These are phyloP conservation scores for Mortierella sp. DNA, from an alignment of 371 early-diverging fungal genomes.

Conservation along the genomic window DNA sequence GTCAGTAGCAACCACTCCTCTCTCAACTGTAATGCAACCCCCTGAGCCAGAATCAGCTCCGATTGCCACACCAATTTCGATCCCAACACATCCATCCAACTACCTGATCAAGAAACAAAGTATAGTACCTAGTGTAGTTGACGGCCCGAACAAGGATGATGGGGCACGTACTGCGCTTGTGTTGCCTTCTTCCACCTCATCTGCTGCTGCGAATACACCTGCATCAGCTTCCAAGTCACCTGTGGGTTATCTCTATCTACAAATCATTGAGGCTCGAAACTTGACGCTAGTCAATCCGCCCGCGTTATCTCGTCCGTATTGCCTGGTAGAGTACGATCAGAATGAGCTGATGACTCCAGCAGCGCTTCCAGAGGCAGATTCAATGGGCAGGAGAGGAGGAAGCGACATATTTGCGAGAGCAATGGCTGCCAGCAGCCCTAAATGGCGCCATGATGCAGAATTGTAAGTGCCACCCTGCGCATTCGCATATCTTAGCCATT, in stretches of 20 bases:
- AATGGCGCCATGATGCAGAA: conserved; percentile 75
- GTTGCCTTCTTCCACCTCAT: background rate
- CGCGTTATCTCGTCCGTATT: conserved; percentile 59
- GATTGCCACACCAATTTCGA: conserved; percentile 29
- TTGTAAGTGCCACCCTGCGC: conserved; percentile 70
- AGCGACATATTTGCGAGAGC: conserved; percentile 59
- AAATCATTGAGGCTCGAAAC: conserved; percentile 62
- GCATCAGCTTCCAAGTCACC: conserved; percentile 32
- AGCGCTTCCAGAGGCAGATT: conserved; percentile 24
- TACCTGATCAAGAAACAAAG: conserved; percentile 33
- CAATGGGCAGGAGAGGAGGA: conserved; percentile 37
- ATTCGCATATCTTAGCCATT: background rate
- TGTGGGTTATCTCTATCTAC: conserved; percentile 38
- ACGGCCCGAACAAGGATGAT: too few relatives aligned
- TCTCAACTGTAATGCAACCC: background rate
- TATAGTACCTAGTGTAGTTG: background rate
- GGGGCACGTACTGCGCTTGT: too few relatives aligned
- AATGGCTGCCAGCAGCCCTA: conserved; percentile 61
- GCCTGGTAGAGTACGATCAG: conserved; percentile 62
- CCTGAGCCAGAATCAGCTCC: conserved; percentile 5
- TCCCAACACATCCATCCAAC: conserved; percentile 41
- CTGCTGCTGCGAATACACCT: background rate
- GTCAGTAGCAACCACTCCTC: background rate
- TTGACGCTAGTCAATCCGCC: conserved; percentile 56
- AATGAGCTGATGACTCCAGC: conserved; percentile 59